Percentiles rank a stretch among this genome's conserved stretches.
These are phyloP conservation scores for Aspergillus diversus DNA, from an alignment of 495 filamentous ascomycete species.

Conservation along the genomic window DNA sequence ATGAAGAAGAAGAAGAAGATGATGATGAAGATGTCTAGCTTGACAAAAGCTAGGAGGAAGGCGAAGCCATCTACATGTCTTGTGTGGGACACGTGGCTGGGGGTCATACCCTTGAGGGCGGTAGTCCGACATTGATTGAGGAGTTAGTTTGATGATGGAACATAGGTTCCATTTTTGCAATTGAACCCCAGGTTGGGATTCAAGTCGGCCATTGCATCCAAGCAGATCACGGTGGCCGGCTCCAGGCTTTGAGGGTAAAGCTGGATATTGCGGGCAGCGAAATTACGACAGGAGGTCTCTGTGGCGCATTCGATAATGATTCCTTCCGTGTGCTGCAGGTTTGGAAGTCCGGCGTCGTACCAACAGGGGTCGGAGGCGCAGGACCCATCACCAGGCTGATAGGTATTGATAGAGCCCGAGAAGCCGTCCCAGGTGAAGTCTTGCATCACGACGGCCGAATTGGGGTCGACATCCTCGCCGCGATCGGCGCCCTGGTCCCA, in stretches of 20 bases:
- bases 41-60: too few species aligned
- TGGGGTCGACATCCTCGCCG: constrained; percentile 26
- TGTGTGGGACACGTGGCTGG: too few species aligned
- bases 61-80: too few species aligned
- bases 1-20: too few species aligned
- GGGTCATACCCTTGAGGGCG: too few species aligned
- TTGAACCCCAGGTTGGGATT: constrained; percentile 41
- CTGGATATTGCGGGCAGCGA: constrained; percentile 33
- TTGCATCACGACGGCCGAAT: constrained; percentile 35
- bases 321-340: constrained; percentile 41
- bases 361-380: constrained; percentile 38
- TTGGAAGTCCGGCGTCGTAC: constrained; percentile 29
- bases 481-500: constrained; percentile 35
- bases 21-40: too few species aligned
- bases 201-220: constrained; percentile 38
- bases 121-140: neutral
- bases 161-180: constrained; percentile 41
- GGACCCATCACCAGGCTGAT: constrained; percentile 19
- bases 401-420: constrained; percentile 44
- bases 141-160: constrained; percentile 11
- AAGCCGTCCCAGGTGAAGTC: constrained; percentile 46
- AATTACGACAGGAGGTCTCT: constrained; percentile 38
- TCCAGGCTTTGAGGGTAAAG: constrained; percentile 39
- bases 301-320: constrained; percentile 45
- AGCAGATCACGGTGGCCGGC: constrained; percentile 34